Percentiles rank a stretch among this genome's conserved stretches.
Conservation (phyloP, 768 basidiomycete species). For the Termitomyces titanicus region DNA sequence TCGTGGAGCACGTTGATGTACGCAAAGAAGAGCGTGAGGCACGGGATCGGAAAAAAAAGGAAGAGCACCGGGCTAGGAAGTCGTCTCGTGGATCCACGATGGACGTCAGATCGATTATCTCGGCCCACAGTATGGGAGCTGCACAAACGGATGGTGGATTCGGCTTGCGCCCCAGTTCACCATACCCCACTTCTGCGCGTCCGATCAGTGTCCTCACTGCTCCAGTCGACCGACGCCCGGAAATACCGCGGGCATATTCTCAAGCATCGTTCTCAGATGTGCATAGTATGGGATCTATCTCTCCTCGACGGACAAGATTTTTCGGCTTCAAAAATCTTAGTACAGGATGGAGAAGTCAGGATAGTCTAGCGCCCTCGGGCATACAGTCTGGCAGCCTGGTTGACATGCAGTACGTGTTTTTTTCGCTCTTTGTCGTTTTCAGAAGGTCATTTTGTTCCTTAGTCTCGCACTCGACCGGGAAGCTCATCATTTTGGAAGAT, state of each 20-base stretch:
- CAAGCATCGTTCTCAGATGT: conserved; percentile 81
- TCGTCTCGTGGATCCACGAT: conserved; percentile 65
- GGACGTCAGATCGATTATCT: conserved; percentile 74
- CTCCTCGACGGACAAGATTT: conserved; percentile 71
- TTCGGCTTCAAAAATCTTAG: conserved; percentile 73
- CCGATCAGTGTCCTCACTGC: conserved; percentile 61
- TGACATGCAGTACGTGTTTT: conserved; percentile 79
- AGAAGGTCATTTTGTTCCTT: no score
- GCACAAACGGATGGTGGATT: conserved; percentile 54
- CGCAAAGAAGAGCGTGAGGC: conserved; percentile 76
- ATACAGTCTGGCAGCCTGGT: conserved; percentile 80
- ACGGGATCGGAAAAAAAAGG: conserved; percentile 62
- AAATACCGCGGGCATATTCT: conserved; percentile 65
- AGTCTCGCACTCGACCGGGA: conserved; percentile 82
- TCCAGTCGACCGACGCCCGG: conserved; percentile 51
- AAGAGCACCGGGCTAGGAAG: conserved; percentile 73
- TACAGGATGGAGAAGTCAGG: conserved; percentile 72
- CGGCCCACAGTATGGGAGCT: conserved; percentile 52
- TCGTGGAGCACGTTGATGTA: conserved; percentile 84
- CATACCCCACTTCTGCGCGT: conserved; percentile 51
- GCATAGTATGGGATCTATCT: conserved; percentile 65
- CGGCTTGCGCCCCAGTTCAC: conserved; percentile 53
- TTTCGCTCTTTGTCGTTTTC: neutral
- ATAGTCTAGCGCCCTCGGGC: conserved; percentile 78
- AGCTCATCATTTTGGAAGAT: conserved; percentile 21